Base-by-base conservation (phyloP, 2,329 filamentous ascomycete genomes). In the Exophiala lecanii-corni region DNA sequence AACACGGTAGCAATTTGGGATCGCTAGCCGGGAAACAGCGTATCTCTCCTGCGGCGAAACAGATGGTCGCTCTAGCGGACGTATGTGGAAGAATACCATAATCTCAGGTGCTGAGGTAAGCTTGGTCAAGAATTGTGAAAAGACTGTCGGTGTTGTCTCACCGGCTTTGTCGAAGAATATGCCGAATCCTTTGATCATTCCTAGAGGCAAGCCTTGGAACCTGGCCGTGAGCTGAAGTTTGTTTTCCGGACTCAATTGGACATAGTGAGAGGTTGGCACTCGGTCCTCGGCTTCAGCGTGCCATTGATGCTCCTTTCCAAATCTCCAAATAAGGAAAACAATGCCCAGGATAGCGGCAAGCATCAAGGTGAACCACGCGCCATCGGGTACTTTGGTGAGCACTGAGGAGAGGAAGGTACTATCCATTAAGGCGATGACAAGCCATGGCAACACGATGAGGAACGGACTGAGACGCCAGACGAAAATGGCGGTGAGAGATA, bases 151-250 rank as follows among this genome's bases (percentile, higher is more conserved):
- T 0, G 76, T 78, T 4, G 74, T 73, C 15, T 51, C 52, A 33
- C 84, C 84, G 1, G 77, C 73, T 63, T 89, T 89, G 65, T 89
- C 85, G 59, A 89, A 88, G 67, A 86, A 89, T 41, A 89, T 80
- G 1, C 82, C 85, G 5, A 78, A 73, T 20, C 72, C 85, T 44
- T 69, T 70, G 39, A 78, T 75, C 0, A 65, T 66, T 19, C 69
- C 71, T 12, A 75, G 54, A 15, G 39, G 49, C 19, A 55, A 57
- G 9, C 60, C 61, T 7, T 68, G 67, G 39, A 67, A 73, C 3
- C 55, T 49, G 3, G 62, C 52, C 0, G 67, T 62, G 4, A 73
- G 61, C n/a, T 62, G 56, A 5, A 69, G 25, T 28, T 28, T 9
- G 25, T 28, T 28, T 46, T 28, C 25, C n/a, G 25, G n/a, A 44